A percentile compares a stretch with the other conserved stretches of the same genome.
phyloP scores from a whole-genome alignment of 345 rosid species.

The Raphanus sativus region DNA sequence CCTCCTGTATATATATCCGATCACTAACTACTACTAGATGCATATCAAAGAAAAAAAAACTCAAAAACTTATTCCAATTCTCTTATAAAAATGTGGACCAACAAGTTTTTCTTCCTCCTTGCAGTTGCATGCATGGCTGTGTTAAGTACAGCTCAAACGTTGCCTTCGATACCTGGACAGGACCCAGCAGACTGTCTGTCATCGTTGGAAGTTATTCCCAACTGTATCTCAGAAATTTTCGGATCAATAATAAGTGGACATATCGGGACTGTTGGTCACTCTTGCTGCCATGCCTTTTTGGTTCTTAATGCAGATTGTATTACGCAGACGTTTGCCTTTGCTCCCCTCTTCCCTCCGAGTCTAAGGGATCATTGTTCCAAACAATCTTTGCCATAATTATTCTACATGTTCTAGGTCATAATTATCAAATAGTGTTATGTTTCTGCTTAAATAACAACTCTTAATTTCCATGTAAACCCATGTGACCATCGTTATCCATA shows the following conservation, averaged over 20 bases:
- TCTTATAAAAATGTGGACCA: slow-evolving; percentile 23
- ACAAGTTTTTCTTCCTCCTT: slow-evolving; percentile 11
- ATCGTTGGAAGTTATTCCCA: slow-evolving; percentile 28
- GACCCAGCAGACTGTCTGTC: slow-evolving; percentile 21
- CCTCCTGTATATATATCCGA: slow-evolving; percentile 7
- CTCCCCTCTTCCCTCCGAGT: slow-evolving; percentile 14
- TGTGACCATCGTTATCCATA: background rate
- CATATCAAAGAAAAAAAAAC: background rate
- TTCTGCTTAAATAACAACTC: background rate
- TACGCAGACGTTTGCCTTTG: slow-evolving; percentile 19
- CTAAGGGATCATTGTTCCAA: slow-evolving; percentile 18
- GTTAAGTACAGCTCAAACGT: slow-evolving; percentile 2
- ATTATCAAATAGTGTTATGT: background rate
- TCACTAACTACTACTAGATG: background rate
- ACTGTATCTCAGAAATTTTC: slow-evolving; percentile 23
- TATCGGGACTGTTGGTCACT: slow-evolving; percentile 1
- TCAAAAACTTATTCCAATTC: background rate
- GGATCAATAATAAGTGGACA: slow-evolving; percentile 20
- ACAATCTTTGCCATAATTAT: background rate
- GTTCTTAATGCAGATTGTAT: slow-evolving; percentile 20
- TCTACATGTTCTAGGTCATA: background rate
- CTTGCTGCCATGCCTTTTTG: slow-evolving; percentile 30
- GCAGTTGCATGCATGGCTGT: background rate
- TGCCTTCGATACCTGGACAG: background rate
- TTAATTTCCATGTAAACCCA: background rate